Percentiles rank a stretch among this genome's conserved stretches.
Conservation (phyloP, 495 filamentous ascomycete species). For the Tuber magnatum region DNA sequence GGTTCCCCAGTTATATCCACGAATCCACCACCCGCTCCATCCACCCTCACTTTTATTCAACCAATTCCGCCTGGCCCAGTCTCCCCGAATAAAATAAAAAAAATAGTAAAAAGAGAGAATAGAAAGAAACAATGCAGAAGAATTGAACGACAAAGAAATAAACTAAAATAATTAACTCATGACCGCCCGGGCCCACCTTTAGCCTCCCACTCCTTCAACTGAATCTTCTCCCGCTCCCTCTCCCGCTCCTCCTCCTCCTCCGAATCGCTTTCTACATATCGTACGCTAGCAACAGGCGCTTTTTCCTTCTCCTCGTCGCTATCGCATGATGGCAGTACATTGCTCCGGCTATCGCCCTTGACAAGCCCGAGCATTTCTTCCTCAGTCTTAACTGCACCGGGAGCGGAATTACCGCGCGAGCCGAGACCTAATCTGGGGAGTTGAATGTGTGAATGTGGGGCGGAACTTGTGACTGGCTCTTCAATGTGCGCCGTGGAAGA, state of each 20-base stretch:
- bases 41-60: neutral
- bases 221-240: conserved; percentile 12
- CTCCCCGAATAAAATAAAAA: neutral
- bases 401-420: conserved; percentile 10
- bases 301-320: conserved; percentile 26
- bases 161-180: conserved; percentile 11
- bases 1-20: neutral
- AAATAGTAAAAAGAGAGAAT: neutral
- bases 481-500: conserved; percentile 7
- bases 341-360: conserved; percentile 49
- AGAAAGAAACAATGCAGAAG: conserved; percentile 6
- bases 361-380: conserved; percentile 86
- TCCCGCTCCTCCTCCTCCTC: conserved; percentile 24
- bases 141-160: conserved; percentile 12
- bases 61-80: neutral
- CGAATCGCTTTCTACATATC: conserved; percentile 27
- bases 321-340: conserved; percentile 10
- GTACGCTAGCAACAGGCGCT: neutral
- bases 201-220: conserved; percentile 23
- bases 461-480: conserved; percentile 5
- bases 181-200: conserved; percentile 4
- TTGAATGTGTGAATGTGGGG: conserved; percentile 14
- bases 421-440: conserved; percentile 22
- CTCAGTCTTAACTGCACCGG: conserved; percentile 51
- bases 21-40: neutral